Percentiles rank a stretch among this genome's conserved stretches.
phyloP scores from a whole-genome alignment of 164 flowering plant genomes.

The Nymphaea colorata region DNA sequence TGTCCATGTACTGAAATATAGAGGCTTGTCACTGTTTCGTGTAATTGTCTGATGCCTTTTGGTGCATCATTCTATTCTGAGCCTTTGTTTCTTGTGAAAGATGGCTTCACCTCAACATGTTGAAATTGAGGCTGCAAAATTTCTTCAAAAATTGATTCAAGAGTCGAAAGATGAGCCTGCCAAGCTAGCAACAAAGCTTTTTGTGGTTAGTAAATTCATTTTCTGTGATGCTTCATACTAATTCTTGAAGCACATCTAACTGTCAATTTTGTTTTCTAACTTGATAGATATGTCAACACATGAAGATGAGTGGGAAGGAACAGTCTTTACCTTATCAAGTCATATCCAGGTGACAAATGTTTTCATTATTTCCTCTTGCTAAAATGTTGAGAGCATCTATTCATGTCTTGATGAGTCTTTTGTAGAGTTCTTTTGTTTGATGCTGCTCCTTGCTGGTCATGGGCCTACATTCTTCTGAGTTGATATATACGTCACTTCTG shows the following conservation, averaged over 20 bases:
- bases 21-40: neutral
- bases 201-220: constrained; percentile 45
- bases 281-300: constrained; percentile 83
- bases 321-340: constrained; percentile 98
- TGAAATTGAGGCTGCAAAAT: constrained; percentile 95
- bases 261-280: neutral
- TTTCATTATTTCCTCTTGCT: neutral
- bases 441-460: too few relatives aligned
- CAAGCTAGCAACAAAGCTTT: constrained; percentile 81
- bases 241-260: neutral
- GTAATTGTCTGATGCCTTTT: neutral
- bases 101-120: constrained; percentile 75
- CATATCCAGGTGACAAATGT: constrained; percentile 54
- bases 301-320: constrained; percentile 94
- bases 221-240: neutral
- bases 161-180: constrained; percentile 94
- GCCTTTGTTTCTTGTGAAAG: constrained; percentile 9
- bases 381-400: neutral
- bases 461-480: too few relatives aligned
- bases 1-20: neutral
- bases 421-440: too few relatives aligned
- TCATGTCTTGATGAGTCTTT: too few relatives aligned
- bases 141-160: constrained; percentile 89
- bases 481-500: too few relatives aligned
- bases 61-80: neutral